Conservation (phyloP, 2,329 filamentous ascomycete genomes). For the Fusarium sp. region DNA sequence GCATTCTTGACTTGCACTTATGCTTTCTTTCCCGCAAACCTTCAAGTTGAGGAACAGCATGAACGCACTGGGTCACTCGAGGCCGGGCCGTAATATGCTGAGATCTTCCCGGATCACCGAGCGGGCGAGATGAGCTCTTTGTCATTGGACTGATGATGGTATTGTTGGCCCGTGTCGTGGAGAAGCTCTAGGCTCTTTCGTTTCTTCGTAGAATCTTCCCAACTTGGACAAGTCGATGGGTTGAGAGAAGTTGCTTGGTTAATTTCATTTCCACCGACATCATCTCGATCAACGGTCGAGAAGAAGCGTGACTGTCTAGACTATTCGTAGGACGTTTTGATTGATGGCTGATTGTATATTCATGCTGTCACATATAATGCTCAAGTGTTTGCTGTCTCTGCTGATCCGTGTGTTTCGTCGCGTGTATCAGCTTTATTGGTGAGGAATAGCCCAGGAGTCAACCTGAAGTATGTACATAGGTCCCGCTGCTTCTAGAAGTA, state of each 20-base stretch:
- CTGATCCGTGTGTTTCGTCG: constrained; percentile 34
- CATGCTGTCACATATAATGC: constrained; percentile 14
- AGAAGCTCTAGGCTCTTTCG: constrained; percentile 34
- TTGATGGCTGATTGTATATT: neutral
- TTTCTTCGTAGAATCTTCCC: constrained; percentile 36
- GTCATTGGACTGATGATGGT: constrained; percentile 8
- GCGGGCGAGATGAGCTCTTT: constrained; percentile 11
- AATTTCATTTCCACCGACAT: constrained; percentile 46
- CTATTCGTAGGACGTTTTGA: neutral
- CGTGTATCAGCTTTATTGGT: constrained; percentile 40
- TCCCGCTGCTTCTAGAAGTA: too few species aligned
- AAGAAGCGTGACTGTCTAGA: neutral
- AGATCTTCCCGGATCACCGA: constrained; percentile 30
- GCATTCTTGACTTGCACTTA: neutral
- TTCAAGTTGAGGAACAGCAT: neutral
- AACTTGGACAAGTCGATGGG: constrained; percentile 25
- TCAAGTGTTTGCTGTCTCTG: constrained; percentile 13
- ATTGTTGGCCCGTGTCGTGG: constrained; percentile 29
- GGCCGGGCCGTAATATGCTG: constrained; percentile 5
- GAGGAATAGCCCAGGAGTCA: neutral
- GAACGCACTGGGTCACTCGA: neutral
- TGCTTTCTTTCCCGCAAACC: neutral
- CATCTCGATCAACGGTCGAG: constrained; percentile 16
- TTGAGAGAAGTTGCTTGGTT: too few species aligned
- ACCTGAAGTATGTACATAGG: too few species aligned